A percentile compares a stretch with the other conserved stretches of the same genome.
phyloP scores from a whole-genome alignment of 2,329 filamentous ascomycete genomes.

The Scytalidium lignicola region DNA sequence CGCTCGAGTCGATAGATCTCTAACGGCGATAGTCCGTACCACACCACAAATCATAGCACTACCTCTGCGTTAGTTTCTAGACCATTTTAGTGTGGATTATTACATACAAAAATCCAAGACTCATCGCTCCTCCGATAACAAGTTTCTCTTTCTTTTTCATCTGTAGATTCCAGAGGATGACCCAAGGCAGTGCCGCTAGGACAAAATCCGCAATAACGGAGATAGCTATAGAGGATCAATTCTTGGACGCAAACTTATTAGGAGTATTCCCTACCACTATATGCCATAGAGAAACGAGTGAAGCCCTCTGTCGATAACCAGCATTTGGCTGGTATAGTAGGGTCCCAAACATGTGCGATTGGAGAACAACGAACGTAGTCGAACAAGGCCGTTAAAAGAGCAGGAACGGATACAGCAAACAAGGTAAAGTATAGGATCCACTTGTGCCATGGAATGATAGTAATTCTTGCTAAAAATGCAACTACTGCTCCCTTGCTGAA shows the following conservation, averaged over 20 bases:
- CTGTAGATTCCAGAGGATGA: constrained; percentile 30
- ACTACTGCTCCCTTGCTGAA: constrained; percentile 12
- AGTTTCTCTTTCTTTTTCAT: constrained; percentile 34
- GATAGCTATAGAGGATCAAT: not conserved
- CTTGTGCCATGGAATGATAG: constrained; percentile 9
- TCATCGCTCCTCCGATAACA: constrained; percentile 31
- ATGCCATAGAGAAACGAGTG: constrained; percentile 1
- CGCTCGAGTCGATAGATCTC: not conserved
- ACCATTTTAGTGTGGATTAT: no score
- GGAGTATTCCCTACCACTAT: no score
- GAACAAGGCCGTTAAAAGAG: constrained; percentile 8
- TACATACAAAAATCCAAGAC: constrained; percentile 30
- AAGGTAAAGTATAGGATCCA: constrained; percentile 6
- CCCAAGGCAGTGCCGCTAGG: constrained; percentile 33
- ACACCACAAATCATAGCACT: constrained; percentile 2
- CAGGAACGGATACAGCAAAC: constrained; percentile 2
- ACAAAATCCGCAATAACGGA: constrained; percentile 27
- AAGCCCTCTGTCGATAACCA: constrained; percentile 7
- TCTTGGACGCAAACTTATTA: no score
- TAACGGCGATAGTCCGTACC: constrained; percentile 3
- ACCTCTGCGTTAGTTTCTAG: no score
- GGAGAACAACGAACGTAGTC: constrained; percentile 12
- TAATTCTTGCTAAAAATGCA: constrained; percentile 10
- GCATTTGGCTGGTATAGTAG: constrained; percentile 5
- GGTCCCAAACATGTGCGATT: constrained; percentile 11